Percentiles rank a stretch among this genome's conserved stretches.
Conservation (phyloP, 2,329 filamentous ascomycete genomes). For the Epichloe brachyelytri region DNA sequence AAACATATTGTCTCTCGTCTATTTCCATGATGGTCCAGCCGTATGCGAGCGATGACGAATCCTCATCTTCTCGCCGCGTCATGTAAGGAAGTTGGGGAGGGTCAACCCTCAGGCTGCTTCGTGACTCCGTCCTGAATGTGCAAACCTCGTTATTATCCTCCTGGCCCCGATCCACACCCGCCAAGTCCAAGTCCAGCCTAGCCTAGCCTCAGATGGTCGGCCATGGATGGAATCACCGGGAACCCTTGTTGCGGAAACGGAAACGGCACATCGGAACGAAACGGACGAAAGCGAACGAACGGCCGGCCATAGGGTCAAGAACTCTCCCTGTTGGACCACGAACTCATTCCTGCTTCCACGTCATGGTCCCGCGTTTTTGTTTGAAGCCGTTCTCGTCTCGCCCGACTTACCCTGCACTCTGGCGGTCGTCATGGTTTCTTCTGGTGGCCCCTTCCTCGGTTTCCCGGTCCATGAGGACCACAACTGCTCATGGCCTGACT, state of each 20-base stretch:
- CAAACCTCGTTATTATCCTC: too few relatives aligned
- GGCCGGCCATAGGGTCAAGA: too few relatives aligned
- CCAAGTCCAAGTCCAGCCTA: neutral
- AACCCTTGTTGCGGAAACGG: neutral
- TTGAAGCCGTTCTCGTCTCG: neutral
- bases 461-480: slow-evolving; percentile 5
- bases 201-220: neutral
- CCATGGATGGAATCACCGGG: neutral
- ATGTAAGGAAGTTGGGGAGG: too few relatives aligned
- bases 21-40: too few relatives aligned
- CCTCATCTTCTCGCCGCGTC: too few relatives aligned
- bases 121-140: too few relatives aligned
- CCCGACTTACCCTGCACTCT: neutral
- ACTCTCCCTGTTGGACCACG: too few relatives aligned
- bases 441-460: neutral
- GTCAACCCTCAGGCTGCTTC: too few relatives aligned
- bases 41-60: too few relatives aligned
- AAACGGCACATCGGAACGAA: neutral
- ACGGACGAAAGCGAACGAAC: neutral
- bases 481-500: slow-evolving; percentile 3
- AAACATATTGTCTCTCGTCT: too few relatives aligned
- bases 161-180: too few relatives aligned
- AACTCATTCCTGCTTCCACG: neutral
- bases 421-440: neutral
- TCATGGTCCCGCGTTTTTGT: neutral